phyloP scores from a whole-genome alignment of 192 early-diverging fungal genomes.

The Paraglomus brasilianum region DNA sequence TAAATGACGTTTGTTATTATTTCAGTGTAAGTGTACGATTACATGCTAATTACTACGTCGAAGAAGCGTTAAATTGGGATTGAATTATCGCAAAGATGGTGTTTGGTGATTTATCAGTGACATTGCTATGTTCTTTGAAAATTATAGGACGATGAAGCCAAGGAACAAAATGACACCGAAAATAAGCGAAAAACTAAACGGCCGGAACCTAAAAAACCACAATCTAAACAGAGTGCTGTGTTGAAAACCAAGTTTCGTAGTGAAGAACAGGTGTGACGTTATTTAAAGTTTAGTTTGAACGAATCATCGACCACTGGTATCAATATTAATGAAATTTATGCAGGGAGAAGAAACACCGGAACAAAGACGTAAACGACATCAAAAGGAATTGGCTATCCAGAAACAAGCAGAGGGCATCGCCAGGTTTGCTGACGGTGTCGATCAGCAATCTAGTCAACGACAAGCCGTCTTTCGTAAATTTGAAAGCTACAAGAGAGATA shows the following conservation, averaged over 20 bases:
- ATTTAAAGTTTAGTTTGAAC: constrained; percentile 5
- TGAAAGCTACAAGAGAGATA: constrained; percentile 94
- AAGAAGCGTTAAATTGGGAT: no score
- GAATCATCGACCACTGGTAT: neutral
- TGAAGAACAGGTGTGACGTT: constrained; percentile 47
- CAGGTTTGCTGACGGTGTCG: constrained; percentile 67
- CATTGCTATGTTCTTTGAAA: constrained; percentile 42
- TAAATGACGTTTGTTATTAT: constrained; percentile 22
- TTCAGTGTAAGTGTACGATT: constrained; percentile 35
- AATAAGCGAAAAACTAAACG: constrained; percentile 29
- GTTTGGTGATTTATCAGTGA: no score
- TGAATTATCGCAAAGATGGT: no score
- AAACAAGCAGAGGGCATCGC: constrained; percentile 78
- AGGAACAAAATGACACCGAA: constrained; percentile 31
- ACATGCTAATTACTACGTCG: constrained; percentile 38
- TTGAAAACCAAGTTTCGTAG: constrained; percentile 78
- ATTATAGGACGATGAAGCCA: constrained; percentile 27
- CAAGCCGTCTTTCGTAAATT: constrained; percentile 81
- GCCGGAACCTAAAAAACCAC: constrained; percentile 28
- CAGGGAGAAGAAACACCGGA: constrained; percentile 77
- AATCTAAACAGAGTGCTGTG: constrained; percentile 62
- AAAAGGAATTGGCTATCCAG: constrained; percentile 78
- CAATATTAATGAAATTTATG: neutral
- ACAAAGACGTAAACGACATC: constrained; percentile 79
- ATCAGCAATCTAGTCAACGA: constrained; percentile 60